phyloP scores from a whole-genome alignment of 169 alveolate genomes.

The Eimeria sp. region DNA sequence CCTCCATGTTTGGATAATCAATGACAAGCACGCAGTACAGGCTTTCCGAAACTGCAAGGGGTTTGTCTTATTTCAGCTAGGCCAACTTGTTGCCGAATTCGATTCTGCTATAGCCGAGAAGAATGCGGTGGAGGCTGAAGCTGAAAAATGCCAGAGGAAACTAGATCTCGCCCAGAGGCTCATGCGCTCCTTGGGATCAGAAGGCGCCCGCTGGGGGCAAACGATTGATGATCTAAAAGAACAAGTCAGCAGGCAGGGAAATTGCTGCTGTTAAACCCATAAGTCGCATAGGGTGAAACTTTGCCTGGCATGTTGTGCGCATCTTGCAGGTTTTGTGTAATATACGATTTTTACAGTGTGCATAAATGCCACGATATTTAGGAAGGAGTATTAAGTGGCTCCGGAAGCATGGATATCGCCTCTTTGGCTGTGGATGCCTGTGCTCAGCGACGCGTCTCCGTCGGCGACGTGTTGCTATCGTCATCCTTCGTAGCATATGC shows the following conservation, averaged over 20 bases:
- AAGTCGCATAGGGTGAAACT: neutral
- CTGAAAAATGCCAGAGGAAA: conserved; percentile 96
- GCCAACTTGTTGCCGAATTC: conserved; percentile 85
- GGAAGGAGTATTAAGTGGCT: neutral
- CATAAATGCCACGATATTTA: neutral
- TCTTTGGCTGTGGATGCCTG: neutral
- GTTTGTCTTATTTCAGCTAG: conserved; percentile 56
- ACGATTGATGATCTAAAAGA: conserved; percentile 93
- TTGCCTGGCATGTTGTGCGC: neutral
- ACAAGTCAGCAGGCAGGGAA: conserved; percentile 56
- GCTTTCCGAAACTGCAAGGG: neutral
- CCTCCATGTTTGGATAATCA: neutral
- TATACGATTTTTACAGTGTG: neutral
- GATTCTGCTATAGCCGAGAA: conserved; percentile 96
- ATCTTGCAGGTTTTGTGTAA: neutral
- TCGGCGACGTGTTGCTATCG: conserved; percentile 96
- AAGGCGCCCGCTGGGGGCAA: conserved; percentile 96
- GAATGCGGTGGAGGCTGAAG: conserved; percentile 96
- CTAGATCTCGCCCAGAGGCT: conserved; percentile 96
- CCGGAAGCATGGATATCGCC: neutral
- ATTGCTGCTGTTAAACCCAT: neutral
- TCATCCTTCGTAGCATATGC: conserved; percentile 97
- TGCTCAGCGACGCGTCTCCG: conserved; percentile 91
- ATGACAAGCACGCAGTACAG: neutral
- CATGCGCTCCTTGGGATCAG: conserved; percentile 96